Evolutionary conservation across 257 asterid genomes (phyloP).

Genomic region (Nicotiana undulata): DNA sequence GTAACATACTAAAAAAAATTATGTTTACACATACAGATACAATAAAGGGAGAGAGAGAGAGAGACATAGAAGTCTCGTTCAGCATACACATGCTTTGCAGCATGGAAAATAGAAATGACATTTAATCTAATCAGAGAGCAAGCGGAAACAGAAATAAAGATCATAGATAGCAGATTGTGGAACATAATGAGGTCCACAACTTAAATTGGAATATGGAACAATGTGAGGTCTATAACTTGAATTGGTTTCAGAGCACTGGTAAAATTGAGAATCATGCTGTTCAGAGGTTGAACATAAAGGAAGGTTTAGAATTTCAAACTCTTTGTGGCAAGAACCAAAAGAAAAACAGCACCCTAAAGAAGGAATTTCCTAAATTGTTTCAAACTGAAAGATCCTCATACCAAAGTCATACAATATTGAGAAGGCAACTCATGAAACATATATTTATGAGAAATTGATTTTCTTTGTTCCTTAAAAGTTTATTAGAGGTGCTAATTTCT

Average conservation of each 20-base stretch:
- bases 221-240: background rate
- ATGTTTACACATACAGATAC: background rate
- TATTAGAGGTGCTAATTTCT: background rate
- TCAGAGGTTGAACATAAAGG: background rate
- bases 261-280: background rate
- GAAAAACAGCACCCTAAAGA: background rate
- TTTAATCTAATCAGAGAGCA: background rate
- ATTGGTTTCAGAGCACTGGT: background rate
- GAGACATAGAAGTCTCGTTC: background rate
- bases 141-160: background rate
- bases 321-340: background rate
- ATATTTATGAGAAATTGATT: background rate
- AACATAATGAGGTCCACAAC: background rate
- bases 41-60: background rate
- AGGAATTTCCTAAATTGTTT: background rate
- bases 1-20: background rate
- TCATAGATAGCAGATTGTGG: background rate
- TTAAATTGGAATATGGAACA: background rate
- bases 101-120: background rate
- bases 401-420: background rate
- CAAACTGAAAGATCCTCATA: background rate
- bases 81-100: background rate
- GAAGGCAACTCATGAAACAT: background rate
- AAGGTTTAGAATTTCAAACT: background rate
- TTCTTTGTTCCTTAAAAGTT: background rate